These are phyloP conservation scores for Suillus discolor DNA, from an alignment of 768 basidiomycete genomes.

Conservation along the genomic window DNA sequence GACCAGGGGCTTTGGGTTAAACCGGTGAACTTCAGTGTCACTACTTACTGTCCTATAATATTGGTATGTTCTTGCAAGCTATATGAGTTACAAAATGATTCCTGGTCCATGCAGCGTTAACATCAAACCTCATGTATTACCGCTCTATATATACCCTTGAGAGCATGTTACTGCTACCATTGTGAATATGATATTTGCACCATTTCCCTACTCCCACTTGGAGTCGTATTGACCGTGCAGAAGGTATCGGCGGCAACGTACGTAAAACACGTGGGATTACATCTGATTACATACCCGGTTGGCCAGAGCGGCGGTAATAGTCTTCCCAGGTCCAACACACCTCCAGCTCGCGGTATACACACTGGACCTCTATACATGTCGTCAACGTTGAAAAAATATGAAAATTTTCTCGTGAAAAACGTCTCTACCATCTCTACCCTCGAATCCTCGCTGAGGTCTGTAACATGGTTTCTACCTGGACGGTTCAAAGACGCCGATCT, in stretches of 20 bases:
- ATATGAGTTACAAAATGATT: not conserved
- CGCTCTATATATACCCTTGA: not conserved
- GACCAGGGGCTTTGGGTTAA: conserved; percentile 40
- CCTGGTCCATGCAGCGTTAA: not conserved
- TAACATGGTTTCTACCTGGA: conserved; percentile 96
- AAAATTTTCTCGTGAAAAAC: conserved; percentile 82
- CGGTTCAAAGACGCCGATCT: conserved; percentile 97
- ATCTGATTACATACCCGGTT: conserved; percentile 5
- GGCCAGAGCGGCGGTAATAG: not conserved
- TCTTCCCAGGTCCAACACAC: not conserved
- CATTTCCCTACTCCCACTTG: not conserved
- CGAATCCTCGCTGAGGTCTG: conserved; percentile 84
- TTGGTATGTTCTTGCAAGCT: not conserved
- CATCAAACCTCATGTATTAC: not conserved
- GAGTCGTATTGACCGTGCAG: not conserved
- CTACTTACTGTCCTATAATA: not conserved
- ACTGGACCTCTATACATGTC: conserved; percentile 45
- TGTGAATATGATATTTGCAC: not conserved
- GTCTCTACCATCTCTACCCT: conserved; percentile 83
- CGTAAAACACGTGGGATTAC: conserved; percentile 9
- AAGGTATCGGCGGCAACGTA: not conserved
- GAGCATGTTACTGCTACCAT: not conserved
- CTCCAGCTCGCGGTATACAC: not conserved
- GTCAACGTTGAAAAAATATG: conserved; percentile 70
- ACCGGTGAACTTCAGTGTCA: conserved; percentile 18